Base-by-base conservation (phyloP, 805 yeast genomes). In the Saccharomycopsis schoenii region DNA sequence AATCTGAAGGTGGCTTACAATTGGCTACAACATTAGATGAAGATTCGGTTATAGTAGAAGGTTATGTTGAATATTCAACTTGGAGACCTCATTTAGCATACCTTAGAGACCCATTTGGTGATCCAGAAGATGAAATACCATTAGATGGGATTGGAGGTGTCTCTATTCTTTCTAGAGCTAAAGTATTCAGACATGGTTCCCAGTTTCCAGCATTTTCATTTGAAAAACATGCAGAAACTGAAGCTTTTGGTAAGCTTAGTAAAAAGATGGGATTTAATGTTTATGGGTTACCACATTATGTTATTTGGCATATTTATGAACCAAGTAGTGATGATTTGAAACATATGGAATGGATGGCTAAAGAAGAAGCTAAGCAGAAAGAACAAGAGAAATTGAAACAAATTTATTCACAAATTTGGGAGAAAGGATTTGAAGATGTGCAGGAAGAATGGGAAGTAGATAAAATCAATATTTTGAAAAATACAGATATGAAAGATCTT, bases 111-210 rank as follows among this genome's bases (percentile, higher is more conserved):
- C 97, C 97, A 1, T 85, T 88, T 68, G 99, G 98, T 25, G 96
- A 91, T 73, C 93, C 96, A 5, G 93, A 89, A 70, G 93, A 86
- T 54, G 96, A 90, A 70, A 86, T 93, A 87, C 92, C 86, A 61
- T 77, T 93, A 64, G 98, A 93, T 73, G 99, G 99, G 59, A 91
- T 93, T 67, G 99, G 99, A 29, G 99, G 98, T 66, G 99, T 93
- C 54, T 89, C 97, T 0, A 91, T 94, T 66, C 77, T 93, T 66
- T 81, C 96, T 54, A 89, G 88, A 71, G 97, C 97, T 1, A 76
- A 78, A 56, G 97, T 93, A 2, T 93, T 93, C 77, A 79, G 90
- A 65, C 75, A 81, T 29, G 99, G 99, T 12, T 85, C 96, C 1
- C 96, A 90, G 74, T 93, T 92, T 80, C 98, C 99, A 10, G 98